Evolutionary conservation across 495 filamentous ascomycete genomes (phyloP).

Genomic region (Endocarpon pusillum): DNA sequence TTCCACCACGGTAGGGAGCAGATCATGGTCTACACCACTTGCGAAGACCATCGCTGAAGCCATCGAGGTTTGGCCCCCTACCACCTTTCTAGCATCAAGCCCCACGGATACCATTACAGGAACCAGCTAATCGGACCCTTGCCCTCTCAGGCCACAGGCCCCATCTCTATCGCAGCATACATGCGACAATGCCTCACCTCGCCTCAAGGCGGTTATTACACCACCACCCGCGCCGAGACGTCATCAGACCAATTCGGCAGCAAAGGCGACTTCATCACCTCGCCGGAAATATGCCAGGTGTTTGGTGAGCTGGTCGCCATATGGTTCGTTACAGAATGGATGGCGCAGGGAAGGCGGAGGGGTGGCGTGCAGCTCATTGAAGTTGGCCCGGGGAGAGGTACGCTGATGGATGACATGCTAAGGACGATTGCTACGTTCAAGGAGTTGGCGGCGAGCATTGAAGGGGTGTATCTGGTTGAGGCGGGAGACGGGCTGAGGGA

Average conservation of each 20-base stretch:
- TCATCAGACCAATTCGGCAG: conserved; percentile 71
- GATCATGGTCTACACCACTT: conserved; percentile 76
- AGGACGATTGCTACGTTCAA: conserved; percentile 79
- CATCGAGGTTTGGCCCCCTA: conserved; percentile 43
- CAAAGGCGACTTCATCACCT: conserved; percentile 89
- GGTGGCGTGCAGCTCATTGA: conserved; percentile 75
- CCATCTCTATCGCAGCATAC: conserved; percentile 77
- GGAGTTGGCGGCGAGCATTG: conserved; percentile 54
- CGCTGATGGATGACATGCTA: conserved; percentile 92
- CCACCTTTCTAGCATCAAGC: background rate
- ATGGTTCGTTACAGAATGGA: conserved; percentile 93
- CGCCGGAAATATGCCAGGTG: conserved; percentile 90
- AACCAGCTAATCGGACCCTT: conserved; percentile 4
- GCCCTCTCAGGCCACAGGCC: conserved; percentile 50
- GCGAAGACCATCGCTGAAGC: conserved; percentile 70
- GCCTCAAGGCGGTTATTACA: conserved; percentile 88
- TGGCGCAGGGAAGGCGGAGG: conserved; percentile 59
- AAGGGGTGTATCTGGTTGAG: conserved; percentile 81
- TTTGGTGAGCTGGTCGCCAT: conserved; percentile 89
- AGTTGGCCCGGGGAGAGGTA: conserved; percentile 85
- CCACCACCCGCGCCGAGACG: conserved; percentile 36
- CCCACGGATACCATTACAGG: background rate
- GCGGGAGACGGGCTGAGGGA: conserved; percentile 59
- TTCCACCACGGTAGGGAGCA: conserved; percentile 22
- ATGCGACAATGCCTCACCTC: conserved; percentile 98